These are phyloP conservation scores for Stachybotrys echinatus DNA, from an alignment of 2,329 filamentous ascomycete species.

Conservation along the genomic window DNA sequence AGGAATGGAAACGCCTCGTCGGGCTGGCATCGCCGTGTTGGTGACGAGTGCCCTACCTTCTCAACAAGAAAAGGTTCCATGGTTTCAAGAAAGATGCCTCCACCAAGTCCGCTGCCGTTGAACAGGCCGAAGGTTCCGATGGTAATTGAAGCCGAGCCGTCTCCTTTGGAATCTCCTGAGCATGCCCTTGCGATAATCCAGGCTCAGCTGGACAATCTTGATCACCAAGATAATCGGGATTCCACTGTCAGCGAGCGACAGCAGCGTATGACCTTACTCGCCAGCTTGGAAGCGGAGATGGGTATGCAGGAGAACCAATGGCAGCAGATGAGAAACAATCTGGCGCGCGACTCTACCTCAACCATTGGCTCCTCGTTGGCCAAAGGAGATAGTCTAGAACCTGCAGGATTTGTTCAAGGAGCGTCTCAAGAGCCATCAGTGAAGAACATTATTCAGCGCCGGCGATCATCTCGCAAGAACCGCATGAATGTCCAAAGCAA, in stretches of 20 bases:
- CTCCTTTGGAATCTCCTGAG: conserved; percentile 47
- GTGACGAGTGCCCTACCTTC: conserved; percentile 54
- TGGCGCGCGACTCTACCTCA: conserved; percentile 46
- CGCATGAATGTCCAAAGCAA: conserved; percentile 5
- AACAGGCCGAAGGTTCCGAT: conserved; percentile 36
- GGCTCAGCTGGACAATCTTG: conserved; percentile 44
- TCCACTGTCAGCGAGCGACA: conserved; percentile 17
- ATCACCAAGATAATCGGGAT: conserved; percentile 30
- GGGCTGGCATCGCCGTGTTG: conserved; percentile 51
- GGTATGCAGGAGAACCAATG: conserved; percentile 54
- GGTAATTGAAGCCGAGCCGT: conserved; percentile 42
- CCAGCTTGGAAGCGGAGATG: conserved; percentile 58
- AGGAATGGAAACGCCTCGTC: conserved; percentile 3
- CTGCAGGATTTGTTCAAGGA: not conserved
- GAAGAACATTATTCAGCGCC: conserved; percentile 5
- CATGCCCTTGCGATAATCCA: conserved; percentile 45
- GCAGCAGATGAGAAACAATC: conserved; percentile 49
- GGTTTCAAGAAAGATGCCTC: conserved; percentile 46
- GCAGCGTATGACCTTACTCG: conserved; percentile 44
- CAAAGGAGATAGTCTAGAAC: not conserved
- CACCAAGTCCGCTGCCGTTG: conserved; percentile 51
- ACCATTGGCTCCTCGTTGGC: conserved; percentile 29
- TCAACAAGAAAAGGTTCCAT: conserved; percentile 43
- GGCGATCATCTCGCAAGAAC: conserved; percentile 8
- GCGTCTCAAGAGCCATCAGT: not conserved